A percentile compares a stretch with the other conserved stretches of the same genome.
phyloP scores from a whole-genome alignment of 208 protist genomes.

The Leptomonas seymouri region DNA sequence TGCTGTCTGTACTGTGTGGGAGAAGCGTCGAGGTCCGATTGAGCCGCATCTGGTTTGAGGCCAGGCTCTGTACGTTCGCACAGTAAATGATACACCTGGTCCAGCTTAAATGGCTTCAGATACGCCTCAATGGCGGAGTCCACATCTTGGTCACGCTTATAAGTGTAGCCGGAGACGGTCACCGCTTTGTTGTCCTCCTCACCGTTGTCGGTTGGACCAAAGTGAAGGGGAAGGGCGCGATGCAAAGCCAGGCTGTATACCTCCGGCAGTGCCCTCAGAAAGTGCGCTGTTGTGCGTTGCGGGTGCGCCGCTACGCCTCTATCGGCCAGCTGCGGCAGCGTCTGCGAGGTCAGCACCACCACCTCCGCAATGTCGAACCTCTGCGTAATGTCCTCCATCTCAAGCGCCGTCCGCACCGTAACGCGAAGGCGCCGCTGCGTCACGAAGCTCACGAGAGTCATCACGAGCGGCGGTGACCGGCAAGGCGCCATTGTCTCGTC shows the following conservation, averaged over 20 bases:
- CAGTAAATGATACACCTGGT: conserved; percentile 55
- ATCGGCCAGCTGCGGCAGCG: neutral
- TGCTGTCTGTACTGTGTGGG: neutral
- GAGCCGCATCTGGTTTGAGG: neutral
- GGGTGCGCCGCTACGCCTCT: neutral
- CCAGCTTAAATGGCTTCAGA: conserved; percentile 60
- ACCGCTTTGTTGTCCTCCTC: conserved; percentile 76
- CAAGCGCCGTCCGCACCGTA: conserved; percentile 37
- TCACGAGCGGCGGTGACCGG: conserved; percentile 21
- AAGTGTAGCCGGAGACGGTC: conserved; percentile 37
- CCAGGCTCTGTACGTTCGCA: conserved; percentile 7
- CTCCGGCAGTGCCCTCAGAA: conserved; percentile 43
- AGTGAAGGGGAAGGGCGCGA: conserved; percentile 59
- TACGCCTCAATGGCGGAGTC: conserved; percentile 54
- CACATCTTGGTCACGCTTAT: conserved; percentile 21
- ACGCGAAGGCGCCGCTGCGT: conserved; percentile 46
- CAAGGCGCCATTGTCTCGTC: neutral
- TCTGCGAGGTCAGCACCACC: conserved; percentile 36
- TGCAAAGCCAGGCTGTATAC: conserved; percentile 46
- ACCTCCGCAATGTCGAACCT: conserved; percentile 81
- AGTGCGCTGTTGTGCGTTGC: neutral
- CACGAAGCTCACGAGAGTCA: conserved; percentile 80
- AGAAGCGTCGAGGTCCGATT: conserved; percentile 1
- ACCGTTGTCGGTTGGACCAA: conserved; percentile 70
- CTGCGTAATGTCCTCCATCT: conserved; percentile 73